Evolutionary conservation across 2,329 filamentous ascomycete genomes (phyloP), one percentile per base, ranked within the genome.

Genomic region (Xylaria sp.): DNA sequence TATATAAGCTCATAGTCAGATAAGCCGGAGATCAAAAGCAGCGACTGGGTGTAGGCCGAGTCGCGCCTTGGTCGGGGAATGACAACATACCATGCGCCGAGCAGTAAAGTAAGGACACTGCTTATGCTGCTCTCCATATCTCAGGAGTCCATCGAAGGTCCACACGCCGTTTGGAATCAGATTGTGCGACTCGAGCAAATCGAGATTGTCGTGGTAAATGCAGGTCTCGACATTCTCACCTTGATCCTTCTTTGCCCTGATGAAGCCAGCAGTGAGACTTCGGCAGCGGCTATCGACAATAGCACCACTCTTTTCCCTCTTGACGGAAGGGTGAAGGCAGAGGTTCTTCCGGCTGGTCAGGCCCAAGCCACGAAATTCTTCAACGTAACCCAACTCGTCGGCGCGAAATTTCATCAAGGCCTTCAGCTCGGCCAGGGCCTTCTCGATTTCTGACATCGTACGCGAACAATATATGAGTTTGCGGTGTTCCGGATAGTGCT

Each of bases 371-470:
- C 94, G 84, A 67, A 99, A 99, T 16, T 99, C 93, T 74, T 99
- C 94, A 64, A 89, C 88, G 60, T 88, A 81, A 0, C 94, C 94
- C n/a, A 99, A 83, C 73, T 97, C 86, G 64, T 96, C 84, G 4
- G 91, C 80, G 13, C 94, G 89, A 71, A 96, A 97, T 72, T 95
- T 95, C 92, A 99, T 99, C 56, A 99, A 77, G 23, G 87, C 87
- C 73, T 94, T 92, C 68, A 99, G 74, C 75, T 99, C 94, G 8
- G 91, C 90, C 55, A 99, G 76, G 0, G 95, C 94, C 76, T 99
- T 99, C 73, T 99, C 94, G 70, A 99, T 99, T 78, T 99, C 94
- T 44, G 94, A 99, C 92, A 99, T 99, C 59, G 94, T 99, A 86
- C 94, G 92, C 64, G 94, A 99, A 79, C 94, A 99, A 76, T 99